Base-by-base conservation (phyloP, 768 basidiomycete species). In the Auriscalpium vulgare region DNA sequence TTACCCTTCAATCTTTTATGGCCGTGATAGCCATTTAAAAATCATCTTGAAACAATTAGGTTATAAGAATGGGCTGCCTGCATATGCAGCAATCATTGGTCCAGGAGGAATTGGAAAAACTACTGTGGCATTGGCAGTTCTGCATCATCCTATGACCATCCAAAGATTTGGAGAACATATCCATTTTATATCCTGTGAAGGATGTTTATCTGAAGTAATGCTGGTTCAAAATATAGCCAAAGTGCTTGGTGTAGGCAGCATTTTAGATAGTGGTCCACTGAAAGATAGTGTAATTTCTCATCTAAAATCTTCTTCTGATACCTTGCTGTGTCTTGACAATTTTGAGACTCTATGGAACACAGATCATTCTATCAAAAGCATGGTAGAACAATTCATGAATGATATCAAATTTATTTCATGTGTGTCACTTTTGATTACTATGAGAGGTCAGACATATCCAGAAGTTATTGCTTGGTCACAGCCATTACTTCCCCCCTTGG, bases 41-140 rank as follows among this genome's bases (percentile, higher is more conserved):
- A 17, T 7, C 3, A 3, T 43, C 2, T 2, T 43, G 4, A 43
- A 7, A 7, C 40, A 43, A 43, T 43, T 43, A 13, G 13, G 13
- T 2, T 7, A 13, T 17, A 43, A 11, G n/a, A 2, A 17, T 17
- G 40, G 3, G 40, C 40, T 29, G 40, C 54, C 54, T 14, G 54
- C 54, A 36, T 23, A 36, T 35, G 21, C 47, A 29, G 53, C 53
- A 14, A 50, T 65, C 53, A 59, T 63, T 35, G 63, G 64, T n/a
- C 21, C 53, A 4, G 74, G 72, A 8, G 73, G 74, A 17, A 73
- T 74, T 58, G 72, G 74, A 13, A 75, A 75, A 56, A 74, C 74
- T 6, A 65, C 70, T 4, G 54, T 68, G 21, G 70, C 74, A 1
- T 60, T 71, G 3, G 67, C 68, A 2, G 64, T 72, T n/a, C 63